phyloP scores from a whole-genome alignment of 2,329 filamentous ascomycete genomes.

The Fusarium albidum region DNA sequence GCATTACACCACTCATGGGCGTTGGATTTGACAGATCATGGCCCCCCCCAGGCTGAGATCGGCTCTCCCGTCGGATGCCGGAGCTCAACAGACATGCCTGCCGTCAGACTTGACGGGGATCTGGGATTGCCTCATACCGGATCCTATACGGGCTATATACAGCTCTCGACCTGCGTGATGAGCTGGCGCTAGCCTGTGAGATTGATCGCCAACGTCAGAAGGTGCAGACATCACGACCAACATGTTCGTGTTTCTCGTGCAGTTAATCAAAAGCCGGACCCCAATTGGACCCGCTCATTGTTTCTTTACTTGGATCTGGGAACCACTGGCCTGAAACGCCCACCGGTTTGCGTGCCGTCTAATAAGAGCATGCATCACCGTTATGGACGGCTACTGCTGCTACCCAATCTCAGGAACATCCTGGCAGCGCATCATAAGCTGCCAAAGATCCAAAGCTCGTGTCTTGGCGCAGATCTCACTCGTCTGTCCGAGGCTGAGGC shows the following conservation, averaged over 20 bases:
- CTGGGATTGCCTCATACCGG: constrained; percentile 13
- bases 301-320: constrained; percentile 20
- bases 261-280: constrained; percentile 8
- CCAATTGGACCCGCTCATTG: constrained; percentile 18
- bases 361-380: background rate
- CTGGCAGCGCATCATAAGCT: constrained; percentile 2
- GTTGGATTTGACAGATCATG: constrained; percentile 1
- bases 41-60: constrained; percentile 21
- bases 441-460: background rate
- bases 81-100: constrained; percentile 4
- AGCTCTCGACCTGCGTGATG: constrained; percentile 19
- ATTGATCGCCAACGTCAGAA: constrained; percentile 8
- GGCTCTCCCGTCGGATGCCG: constrained; percentile 9
- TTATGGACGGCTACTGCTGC: background rate
- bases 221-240: constrained; percentile 11
- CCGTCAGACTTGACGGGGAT: constrained; percentile 5
- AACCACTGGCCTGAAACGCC: constrained; percentile 18
- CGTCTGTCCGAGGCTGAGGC: constrained; percentile 10
- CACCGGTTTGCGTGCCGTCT: constrained; percentile 5
- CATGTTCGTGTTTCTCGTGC: constrained; percentile 28
- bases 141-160: constrained; percentile 17
- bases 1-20: background rate
- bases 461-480: constrained; percentile 1
- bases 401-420: constrained; percentile 9
- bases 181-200: constrained; percentile 28